Conservation (phyloP, 768 basidiomycete species). For the Calocera viscosa region DNA sequence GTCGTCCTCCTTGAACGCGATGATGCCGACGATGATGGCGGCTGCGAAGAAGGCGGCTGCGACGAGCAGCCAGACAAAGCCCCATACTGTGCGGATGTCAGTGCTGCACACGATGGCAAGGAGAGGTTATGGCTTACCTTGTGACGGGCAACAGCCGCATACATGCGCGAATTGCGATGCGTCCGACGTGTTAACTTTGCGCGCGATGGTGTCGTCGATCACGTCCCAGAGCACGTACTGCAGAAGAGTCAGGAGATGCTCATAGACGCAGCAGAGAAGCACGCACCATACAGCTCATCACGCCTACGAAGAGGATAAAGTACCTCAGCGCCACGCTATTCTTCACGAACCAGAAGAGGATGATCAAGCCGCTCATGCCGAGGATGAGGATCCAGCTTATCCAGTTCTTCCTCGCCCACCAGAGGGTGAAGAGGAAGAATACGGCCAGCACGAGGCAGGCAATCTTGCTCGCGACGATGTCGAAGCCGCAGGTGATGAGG, state of each 20-base stretch:
- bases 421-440: conserved; percentile 80
- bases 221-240: conserved; percentile 76
- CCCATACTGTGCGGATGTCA: conserved; percentile 51
- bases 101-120: conserved; percentile 12
- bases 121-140: conserved; percentile 39
- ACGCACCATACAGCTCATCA: conserved; percentile 59
- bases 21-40: conserved; percentile 65
- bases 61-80: conserved; percentile 71
- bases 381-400: conserved; percentile 67
- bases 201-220: conserved; percentile 67
- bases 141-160: conserved; percentile 71
- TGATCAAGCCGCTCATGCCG: conserved; percentile 65
- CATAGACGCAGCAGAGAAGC: conserved; percentile 15
- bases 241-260: conserved; percentile 17
- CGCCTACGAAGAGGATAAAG: conserved; percentile 70
- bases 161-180: conserved; percentile 73
- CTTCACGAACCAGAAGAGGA: conserved; percentile 73
- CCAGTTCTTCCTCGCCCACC: conserved; percentile 52
- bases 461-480: conserved; percentile 78
- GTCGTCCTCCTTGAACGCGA: conserved; percentile 49
- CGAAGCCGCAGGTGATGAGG: conserved; percentile 77
- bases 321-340: conserved; percentile 65
- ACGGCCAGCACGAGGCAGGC: conserved; percentile 65
- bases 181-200: conserved; percentile 76
- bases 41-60: conserved; percentile 62